phyloP scores from a whole-genome alignment of 768 basidiomycete species.

The Suillus paluster region DNA sequence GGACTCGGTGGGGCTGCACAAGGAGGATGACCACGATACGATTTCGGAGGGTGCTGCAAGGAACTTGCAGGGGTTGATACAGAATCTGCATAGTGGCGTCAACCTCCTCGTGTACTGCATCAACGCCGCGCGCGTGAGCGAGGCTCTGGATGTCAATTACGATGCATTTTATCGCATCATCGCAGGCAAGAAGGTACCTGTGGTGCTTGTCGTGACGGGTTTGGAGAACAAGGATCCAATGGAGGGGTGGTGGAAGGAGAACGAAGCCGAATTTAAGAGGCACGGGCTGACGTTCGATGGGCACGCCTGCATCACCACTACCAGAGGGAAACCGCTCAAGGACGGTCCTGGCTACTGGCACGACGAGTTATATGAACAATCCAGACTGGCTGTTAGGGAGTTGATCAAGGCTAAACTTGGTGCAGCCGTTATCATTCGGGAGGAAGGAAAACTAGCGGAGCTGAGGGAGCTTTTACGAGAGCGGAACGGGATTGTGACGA shows the following conservation, averaged over 20 bases:
- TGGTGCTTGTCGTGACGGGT: slow-evolving; percentile 40
- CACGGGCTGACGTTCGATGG: slow-evolving; percentile 42
- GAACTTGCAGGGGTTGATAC: slow-evolving; percentile 40
- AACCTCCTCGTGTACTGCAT: slow-evolving; percentile 39
- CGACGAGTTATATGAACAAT: slow-evolving; percentile 18
- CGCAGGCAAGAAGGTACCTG: slow-evolving; percentile 40
- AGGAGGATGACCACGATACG: slow-evolving; percentile 29
- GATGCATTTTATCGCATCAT: slow-evolving; percentile 34
- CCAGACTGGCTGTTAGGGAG: slow-evolving; percentile 7
- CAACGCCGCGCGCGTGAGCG: slow-evolving; percentile 33
- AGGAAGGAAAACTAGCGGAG: slow-evolving; percentile 6
- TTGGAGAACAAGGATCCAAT: slow-evolving; percentile 41
- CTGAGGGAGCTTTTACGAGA: slow-evolving; percentile 4
- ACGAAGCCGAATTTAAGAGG: slow-evolving; percentile 34
- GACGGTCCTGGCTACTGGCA: slow-evolving; percentile 2
- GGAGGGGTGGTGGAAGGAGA: slow-evolving; percentile 44
- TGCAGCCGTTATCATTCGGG: not conserved
- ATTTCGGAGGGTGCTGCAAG: slow-evolving; percentile 34
- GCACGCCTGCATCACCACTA: slow-evolving; percentile 46
- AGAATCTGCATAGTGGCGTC: slow-evolving; percentile 35
- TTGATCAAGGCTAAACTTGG: slow-evolving; percentile 4
- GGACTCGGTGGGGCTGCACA: slow-evolving; percentile 41
- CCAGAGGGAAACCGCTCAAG: slow-evolving; percentile 14
- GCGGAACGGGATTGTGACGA: not conserved
- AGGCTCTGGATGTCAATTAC: slow-evolving; percentile 33